Evolutionary conservation across 164 flowering plant genomes (phyloP), one percentile per base, ranked within the genome.

Genomic region (Chloranthus sessilifolius): DNA sequence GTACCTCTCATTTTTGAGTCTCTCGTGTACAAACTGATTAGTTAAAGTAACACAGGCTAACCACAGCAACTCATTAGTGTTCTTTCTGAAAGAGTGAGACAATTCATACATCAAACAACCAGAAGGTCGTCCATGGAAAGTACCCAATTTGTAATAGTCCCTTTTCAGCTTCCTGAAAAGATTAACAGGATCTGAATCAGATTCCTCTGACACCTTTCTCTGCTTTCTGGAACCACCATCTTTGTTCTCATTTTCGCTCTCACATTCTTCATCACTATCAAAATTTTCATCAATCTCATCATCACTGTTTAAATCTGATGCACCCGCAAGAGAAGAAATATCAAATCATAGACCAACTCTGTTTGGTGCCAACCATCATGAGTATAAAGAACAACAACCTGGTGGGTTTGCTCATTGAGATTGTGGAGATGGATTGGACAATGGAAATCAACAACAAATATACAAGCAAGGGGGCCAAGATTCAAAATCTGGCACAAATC

Each of bases 41-140:
- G 98, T 88, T 17, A 91, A 65, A 12, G 98, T 83, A 22, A 91
- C 88, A 69, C 98, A 91, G 68, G 96, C 90, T 59, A 91, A 61
- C 98, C 98, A 91, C 14, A 91, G 83, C 70, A 80, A 60, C 58
- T 85, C 96, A 69, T 88, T 91, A 1, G 81, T 83, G 75, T 83
- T 91, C 68, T 81, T 91, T 64, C 94, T 72, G 48, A 85, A 64
- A 17, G 62, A 73, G 67, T 91, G 80, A 1, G 83, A 77, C 25
- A 88, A 66, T 22, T 91, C 98, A 66, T 72, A 88, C 96, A 88
- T 78, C 67, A 85, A 69, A 69, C 85, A 83, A 21, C 98, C 98
- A 0, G 98, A 91, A 1, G 98, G 95, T 74, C 72, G 81, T 11
- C 98, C 98, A 74, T 91, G 96, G 53, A 81, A 91, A 27, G 82